Evolutionary conservation across 306 rosid species (phyloP), one percentile per base, ranked within the genome.

Genomic region (Urtica urens): DNA sequence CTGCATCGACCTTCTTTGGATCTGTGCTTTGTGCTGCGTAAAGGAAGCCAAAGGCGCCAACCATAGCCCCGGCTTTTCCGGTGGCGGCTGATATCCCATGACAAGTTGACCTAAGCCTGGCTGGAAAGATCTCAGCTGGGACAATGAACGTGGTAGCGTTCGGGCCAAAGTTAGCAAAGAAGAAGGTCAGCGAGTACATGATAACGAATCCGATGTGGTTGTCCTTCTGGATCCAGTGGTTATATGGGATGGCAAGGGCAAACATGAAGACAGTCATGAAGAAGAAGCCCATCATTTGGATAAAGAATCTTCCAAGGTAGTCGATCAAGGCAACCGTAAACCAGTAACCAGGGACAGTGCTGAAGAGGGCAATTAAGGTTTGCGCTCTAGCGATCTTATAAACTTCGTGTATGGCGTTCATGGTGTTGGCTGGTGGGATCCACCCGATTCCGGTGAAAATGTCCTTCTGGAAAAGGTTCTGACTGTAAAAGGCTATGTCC

Each of bases 301-400:
- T 88, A 0, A 77, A 66, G 28, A 87, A 87, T 0, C 96, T 71
- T 0, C 96, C 96, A 30, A 87, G 38, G 39, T 23, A 2, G 53
- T 88, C 96, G 7, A 88, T 88, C 0, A 81, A 35, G 2, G 48
- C 37, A 46, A 88, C 95, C 0, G 96, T 78, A 39, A 83, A 83
- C 96, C 95, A 88, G 44, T 88, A 88, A 2, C 96, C 96, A 0
- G 96, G 96, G 26, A 88, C 93, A 0, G 93, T 85, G 27, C 96
- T 78, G 59, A 82, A 80, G 10, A 88, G 47, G 6, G 94, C 96
- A 21, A 88, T 83, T 0, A 88, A 80, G 25, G 93, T 81, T 7
- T 88, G 95, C 0, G 96, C 96, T 51, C 64, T 72, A 24, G 93
- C 81, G 71, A 88, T 81, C 35, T 24, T 74, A 10, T 28, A 84